Base-by-base conservation (phyloP, 2,329 filamentous ascomycete genomes). In the Verticillium zaregamsianum region DNA sequence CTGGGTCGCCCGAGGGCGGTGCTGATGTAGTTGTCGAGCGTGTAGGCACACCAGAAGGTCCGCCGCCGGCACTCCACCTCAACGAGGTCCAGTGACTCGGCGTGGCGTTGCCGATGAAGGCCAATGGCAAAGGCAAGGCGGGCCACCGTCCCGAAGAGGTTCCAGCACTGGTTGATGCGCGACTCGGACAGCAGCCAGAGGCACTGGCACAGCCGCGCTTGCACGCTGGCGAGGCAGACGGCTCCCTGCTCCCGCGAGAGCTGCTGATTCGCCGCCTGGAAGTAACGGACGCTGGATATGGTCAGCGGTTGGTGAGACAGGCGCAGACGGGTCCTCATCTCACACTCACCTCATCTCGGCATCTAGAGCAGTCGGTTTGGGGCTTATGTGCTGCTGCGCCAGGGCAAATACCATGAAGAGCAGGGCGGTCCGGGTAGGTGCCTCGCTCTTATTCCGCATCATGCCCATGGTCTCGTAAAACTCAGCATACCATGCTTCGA, bases 41-140 rank as follows among this genome's bases (percentile, higher is more conserved):
- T 84, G 67, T 89, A 90, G 0, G 84, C 83, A 35, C 82, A 84
- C 87, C 87, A 90, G 59, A 90, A 89, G 0, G 85, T 77, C 1
- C 77, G 68, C 31, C 73, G 72, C 2, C 77, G 71, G 62, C 74
- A 77, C 61, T 79, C 75, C 4, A 40, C 32, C 28, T 61, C 39
- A 4, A 58, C 33, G 0, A 70, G 59, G 23, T 77, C 74, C 11
- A 77, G 63, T 14, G 71, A 67, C 55, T 73, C 70, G 5, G 65
- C 49, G 8, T 61, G 66, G 45, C 66, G 66, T 31, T 70, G 72
- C 1, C 76, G 65, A 55, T 78, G 72, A 12, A 85, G 67, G 5
- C 81, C 63, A 64, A 80, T 59, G 64, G 72, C 72, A 23, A 72
- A 40, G 1, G 56, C 73, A 0, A 81, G 63, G 25, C 78, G 76